Conservation (phyloP, 140 eudicot species). For the Erigeron philadelphicus region DNA sequence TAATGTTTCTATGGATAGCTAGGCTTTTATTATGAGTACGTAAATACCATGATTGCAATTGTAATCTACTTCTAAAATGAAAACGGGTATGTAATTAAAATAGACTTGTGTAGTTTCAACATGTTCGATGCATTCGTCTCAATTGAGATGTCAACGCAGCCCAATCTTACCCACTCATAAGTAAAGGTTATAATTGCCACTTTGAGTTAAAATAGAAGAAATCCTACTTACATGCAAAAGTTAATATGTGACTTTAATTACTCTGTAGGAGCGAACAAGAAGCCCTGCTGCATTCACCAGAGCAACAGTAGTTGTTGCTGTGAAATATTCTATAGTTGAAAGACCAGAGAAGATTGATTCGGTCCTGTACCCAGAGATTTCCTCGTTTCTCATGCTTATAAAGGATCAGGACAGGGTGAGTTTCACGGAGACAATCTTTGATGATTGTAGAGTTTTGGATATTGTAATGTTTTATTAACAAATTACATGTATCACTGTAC, state of each 20-base stretch:
- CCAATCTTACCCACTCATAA: not conserved
- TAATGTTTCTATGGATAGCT: not conserved
- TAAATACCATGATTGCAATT: not conserved
- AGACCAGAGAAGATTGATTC: constrained; percentile 91
- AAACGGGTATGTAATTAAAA: not conserved
- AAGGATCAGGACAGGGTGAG: constrained; percentile 91
- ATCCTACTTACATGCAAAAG: not conserved
- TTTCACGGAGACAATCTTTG: constrained; percentile 5
- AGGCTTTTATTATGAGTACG: not conserved
- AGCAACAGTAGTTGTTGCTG: constrained; percentile 93
- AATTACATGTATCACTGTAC: not conserved
- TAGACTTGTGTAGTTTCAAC: not conserved
- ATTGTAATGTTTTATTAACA: not conserved
- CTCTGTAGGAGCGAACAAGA: constrained; percentile 65
- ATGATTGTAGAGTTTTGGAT: not conserved
- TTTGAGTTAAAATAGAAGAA: not conserved
- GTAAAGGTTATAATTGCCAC: not conserved
- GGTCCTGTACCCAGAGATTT: constrained; percentile 76
- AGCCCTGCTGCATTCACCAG: constrained; percentile 87
- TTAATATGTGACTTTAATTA: constrained; percentile 13
- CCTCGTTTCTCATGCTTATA: constrained; percentile 91
- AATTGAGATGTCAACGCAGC: not conserved
- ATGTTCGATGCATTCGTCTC: not conserved
- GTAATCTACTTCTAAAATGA: not conserved
- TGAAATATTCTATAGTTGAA: constrained; percentile 90